Evolutionary conservation across 768 basidiomycete genomes (phyloP).

Genomic region (Panellus pusillus): DNA sequence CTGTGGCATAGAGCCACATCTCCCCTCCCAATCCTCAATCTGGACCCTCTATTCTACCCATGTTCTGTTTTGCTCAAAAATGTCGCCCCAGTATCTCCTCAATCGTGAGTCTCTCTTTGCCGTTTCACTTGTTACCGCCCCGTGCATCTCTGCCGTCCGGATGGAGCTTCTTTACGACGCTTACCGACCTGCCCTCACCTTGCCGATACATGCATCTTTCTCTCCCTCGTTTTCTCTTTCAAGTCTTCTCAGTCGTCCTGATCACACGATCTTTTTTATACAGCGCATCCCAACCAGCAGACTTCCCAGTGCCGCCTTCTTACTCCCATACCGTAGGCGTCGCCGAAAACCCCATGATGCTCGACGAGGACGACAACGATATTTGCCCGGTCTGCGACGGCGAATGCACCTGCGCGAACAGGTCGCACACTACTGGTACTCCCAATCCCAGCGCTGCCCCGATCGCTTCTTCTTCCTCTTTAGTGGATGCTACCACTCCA

Average conservation of each 20-base stretch:
- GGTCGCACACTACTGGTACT: conserved; percentile 34
- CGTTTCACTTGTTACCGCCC: neutral
- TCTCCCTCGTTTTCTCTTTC: conserved; percentile 11
- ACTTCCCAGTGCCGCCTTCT: conserved; percentile 68
- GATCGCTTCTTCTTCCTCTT: conserved; percentile 34
- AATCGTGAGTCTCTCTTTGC: conserved; percentile 30
- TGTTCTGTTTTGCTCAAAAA: conserved; percentile 41
- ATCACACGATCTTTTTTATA: conserved; percentile 13
- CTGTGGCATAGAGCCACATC: conserved; percentile 20
- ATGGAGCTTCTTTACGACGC: neutral
- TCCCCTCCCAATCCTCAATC: conserved; percentile 27
- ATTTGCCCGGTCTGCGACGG: conserved; percentile 92
- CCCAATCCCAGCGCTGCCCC: conserved; percentile 39
- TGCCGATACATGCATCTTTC: conserved; percentile 13
- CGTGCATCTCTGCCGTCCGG: neutral
- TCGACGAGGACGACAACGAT: conserved; percentile 74
- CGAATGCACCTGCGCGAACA: conserved; percentile 77
- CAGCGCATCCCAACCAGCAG: conserved; percentile 45
- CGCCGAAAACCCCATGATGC: conserved; percentile 34
- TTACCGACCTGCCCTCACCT: neutral
- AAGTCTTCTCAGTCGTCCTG: neutral
- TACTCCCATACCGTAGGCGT: conserved; percentile 64
- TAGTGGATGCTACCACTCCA: conserved; percentile 25
- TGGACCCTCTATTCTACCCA: conserved; percentile 44
- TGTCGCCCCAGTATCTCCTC: conserved; percentile 42